Conservation (phyloP, 495 filamentous ascomycete genomes). For the Parathielavia appendiculata region DNA sequence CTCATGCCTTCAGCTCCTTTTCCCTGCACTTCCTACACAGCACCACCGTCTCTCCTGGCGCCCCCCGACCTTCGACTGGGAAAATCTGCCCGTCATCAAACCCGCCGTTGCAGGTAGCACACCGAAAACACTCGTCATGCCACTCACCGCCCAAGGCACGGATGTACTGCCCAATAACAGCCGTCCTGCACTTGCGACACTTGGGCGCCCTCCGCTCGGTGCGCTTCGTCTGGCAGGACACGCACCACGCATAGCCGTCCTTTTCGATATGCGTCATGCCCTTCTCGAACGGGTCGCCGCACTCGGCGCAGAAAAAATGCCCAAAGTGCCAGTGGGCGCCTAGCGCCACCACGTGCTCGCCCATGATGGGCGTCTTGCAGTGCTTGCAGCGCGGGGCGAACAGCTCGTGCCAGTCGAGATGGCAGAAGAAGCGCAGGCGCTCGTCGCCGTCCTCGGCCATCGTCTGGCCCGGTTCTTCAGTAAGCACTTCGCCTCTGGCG, state of each 20-base stretch:
- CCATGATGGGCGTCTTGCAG: conserved; percentile 98
- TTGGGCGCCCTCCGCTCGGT: conserved; percentile 67
- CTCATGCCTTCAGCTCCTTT: conserved; percentile 44
- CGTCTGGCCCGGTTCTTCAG: conserved; percentile 52
- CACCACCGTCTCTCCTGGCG: conserved; percentile 39
- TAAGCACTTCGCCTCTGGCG: conserved; percentile 53
- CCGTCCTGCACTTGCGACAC: conserved; percentile 77
- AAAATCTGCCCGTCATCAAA: conserved; percentile 56
- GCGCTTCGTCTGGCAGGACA: conserved; percentile 84
- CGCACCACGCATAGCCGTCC: conserved; percentile 98
- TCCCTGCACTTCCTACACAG: conserved; percentile 49
- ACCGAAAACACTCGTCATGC: conserved; percentile 89
- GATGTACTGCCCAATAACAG: conserved; percentile 81
- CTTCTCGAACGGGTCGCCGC: conserved; percentile 86
- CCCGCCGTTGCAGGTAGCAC: conserved; percentile 49
- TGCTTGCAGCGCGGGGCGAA: conserved; percentile 91
- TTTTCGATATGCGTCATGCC: conserved; percentile 90
- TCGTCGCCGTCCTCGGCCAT: conserved; percentile 63
- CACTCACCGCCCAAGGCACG: conserved; percentile 86
- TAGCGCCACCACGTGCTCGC: conserved; percentile 87
- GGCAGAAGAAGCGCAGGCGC: conserved; percentile 83
- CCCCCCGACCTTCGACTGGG: conserved; percentile 39
- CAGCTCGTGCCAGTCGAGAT: conserved; percentile 94
- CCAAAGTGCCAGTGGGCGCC: conserved; percentile 95
- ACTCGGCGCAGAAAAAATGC: conserved; percentile 99